phyloP scores from a whole-genome alignment of 129 eudicot species.

The Sambucus nigra region DNA sequence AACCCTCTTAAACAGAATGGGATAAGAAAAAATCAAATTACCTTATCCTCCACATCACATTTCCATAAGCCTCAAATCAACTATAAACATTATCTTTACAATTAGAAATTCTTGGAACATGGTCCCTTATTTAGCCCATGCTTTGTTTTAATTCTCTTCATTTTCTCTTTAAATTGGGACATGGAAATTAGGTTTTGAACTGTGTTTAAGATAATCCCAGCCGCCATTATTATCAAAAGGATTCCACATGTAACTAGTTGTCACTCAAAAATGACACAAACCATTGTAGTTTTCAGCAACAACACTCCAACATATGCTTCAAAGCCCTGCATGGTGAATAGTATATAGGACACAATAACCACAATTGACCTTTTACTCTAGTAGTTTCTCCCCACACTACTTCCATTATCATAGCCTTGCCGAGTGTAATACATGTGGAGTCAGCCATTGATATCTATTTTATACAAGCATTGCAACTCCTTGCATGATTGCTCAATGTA shows the following conservation, averaged over 20 bases:
- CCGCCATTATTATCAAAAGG: conserved; percentile 84
- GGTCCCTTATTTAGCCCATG: conserved; percentile 34
- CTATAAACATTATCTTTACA: neutral
- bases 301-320: conserved; percentile 85
- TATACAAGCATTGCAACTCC: conserved; percentile 94
- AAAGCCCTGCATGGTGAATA: conserved; percentile 85
- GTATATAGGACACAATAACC: conserved; percentile 70
- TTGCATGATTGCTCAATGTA: conserved; percentile 94
- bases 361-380: conserved; percentile 84
- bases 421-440: conserved; percentile 84
- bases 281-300: conserved; percentile 71
- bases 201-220: conserved; percentile 77
- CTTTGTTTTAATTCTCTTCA: conserved; percentile 58
- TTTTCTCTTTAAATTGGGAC: conserved; percentile 73
- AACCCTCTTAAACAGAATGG: neutral
- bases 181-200: conserved; percentile 64
- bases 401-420: conserved; percentile 99
- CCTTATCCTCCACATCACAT: neutral
- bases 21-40: neutral
- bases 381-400: conserved; percentile 99
- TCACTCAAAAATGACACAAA: conserved; percentile 64
- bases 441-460: conserved; percentile 86
- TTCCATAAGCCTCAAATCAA: neutral
- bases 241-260: conserved; percentile 77
- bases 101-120: conserved; percentile 13